Evolutionary conservation across 257 asterid genomes (phyloP).

Genomic region (Salvia hispanica): DNA sequence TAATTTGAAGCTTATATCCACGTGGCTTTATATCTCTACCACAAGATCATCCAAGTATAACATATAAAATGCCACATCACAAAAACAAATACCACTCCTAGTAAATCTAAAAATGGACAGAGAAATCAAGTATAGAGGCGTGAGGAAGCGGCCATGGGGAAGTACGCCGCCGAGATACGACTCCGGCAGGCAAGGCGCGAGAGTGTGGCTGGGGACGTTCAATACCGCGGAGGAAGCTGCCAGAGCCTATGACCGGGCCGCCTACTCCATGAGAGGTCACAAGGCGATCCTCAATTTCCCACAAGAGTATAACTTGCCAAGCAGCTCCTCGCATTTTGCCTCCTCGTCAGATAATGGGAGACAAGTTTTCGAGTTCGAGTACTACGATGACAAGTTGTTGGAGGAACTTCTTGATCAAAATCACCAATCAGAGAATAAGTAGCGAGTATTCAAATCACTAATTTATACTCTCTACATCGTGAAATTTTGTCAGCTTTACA

Average conservation of each 20-base stretch:
- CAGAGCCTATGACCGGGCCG: conserved; percentile 71
- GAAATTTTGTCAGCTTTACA: no score
- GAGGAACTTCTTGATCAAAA: conserved; percentile 62
- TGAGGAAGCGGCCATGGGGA: conserved; percentile 81
- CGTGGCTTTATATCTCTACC: conserved; percentile 40
- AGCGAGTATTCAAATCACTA: background rate
- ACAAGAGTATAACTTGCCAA: conserved; percentile 61
- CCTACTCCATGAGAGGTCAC: conserved; percentile 71
- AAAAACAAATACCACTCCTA: background rate
- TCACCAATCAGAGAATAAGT: conserved; percentile 25
- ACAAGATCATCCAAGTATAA: conserved; percentile 38
- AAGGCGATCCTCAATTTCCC: conserved; percentile 84
- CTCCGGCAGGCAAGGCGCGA: conserved; percentile 53
- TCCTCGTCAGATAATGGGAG: conserved; percentile 14
- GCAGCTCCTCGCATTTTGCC: conserved; percentile 63
- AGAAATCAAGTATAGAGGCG: conserved; percentile 73
- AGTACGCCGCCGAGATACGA: conserved; percentile 90
- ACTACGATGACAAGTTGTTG: conserved; percentile 56
- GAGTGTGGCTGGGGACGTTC: conserved; percentile 85
- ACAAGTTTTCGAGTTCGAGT: conserved; percentile 69
- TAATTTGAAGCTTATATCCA: conserved; percentile 42
- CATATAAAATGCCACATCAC: conserved; percentile 49
- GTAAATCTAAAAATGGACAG: conserved; percentile 25
- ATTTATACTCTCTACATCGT: no score
- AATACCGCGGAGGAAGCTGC: conserved; percentile 75